A percentile compares a stretch with the other conserved stretches of the same genome.
Evolutionary conservation across 2,329 filamentous ascomycete genomes (phyloP).

Genomic region (Samsoniella hepiali): DNA sequence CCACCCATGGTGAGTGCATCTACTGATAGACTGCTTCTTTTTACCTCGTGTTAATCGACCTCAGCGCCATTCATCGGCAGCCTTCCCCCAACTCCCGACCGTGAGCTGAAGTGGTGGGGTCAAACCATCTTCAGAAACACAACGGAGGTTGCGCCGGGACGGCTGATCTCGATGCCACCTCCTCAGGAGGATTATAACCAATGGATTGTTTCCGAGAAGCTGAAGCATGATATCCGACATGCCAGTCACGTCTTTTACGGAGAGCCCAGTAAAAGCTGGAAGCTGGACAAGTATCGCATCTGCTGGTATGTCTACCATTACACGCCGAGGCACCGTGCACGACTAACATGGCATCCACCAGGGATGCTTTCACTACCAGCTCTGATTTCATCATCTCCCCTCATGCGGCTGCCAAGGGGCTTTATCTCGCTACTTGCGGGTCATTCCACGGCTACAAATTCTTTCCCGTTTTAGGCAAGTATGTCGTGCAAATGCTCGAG

Average conservation of each 20-base stretch:
- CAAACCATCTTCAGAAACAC: constrained; percentile 58
- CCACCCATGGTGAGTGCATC: constrained; percentile 30
- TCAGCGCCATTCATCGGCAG: constrained; percentile 55
- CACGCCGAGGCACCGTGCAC: not conserved
- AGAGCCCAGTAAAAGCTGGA: constrained; percentile 51
- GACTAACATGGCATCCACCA: constrained; percentile 28
- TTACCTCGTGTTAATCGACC: constrained; percentile 27
- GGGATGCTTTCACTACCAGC: constrained; percentile 63
- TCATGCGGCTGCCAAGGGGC: constrained; percentile 46
- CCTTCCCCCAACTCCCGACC: constrained; percentile 50
- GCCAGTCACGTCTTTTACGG: constrained; percentile 59
- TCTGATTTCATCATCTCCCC: constrained; percentile 62
- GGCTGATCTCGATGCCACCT: constrained; percentile 55
- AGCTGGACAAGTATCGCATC: constrained; percentile 60
- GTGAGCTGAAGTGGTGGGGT: constrained; percentile 59
- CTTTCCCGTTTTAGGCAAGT: constrained; percentile 61
- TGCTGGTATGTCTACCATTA: constrained; percentile 54
- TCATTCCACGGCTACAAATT: constrained; percentile 69
- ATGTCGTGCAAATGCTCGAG: constrained; percentile 55
- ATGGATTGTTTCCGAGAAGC: constrained; percentile 54
- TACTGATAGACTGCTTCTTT: not conserved
- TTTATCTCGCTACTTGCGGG: constrained; percentile 62
- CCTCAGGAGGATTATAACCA: constrained; percentile 55
- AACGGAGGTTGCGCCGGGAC: constrained; percentile 49
- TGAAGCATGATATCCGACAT: constrained; percentile 58